Evolutionary conservation across 2,329 filamentous ascomycete species (phyloP), one percentile per base, ranked within the genome.

Genomic region (Nemania bipapillata): DNA sequence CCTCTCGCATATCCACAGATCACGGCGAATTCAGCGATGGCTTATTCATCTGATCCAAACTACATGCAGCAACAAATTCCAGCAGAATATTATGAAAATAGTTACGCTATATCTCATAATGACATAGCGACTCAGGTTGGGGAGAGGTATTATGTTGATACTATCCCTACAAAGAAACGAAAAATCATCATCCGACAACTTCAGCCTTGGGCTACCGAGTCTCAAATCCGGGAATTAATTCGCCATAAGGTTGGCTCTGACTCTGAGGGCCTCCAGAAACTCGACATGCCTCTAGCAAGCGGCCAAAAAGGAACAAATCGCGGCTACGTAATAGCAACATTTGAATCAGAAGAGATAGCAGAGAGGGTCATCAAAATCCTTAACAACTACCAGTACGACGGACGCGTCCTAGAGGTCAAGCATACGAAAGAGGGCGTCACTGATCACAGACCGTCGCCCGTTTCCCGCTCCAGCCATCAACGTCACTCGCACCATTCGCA

Each of bases 141-240:
- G 7, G 53, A 37, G 4, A 60, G 22, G 40, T 11, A 63, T 30
- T 56, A 55, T 49, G 60, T 35, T 17, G 66, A 65, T 22, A 59
- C 72, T 30, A 68, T 77, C n/a, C 60, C 72, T 1, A 75, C 74
- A 2, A 74, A 64, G 63, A 72, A 66, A 49, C 76, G 77, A 37
- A 78, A 78, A 55, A 74, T 79, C 22, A 75, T 77, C 56, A 73
- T 79, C 40, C 77, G 74, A 58, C 74, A 75, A 17, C 72, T 79
- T 61, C 74, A 73, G 30, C 62, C 73, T 9, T 74, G 70, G 73
- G 65, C 61, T 8, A 74, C 56, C 30, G 65, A 69, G 42, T 64
- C 73, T 26, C 75, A 78, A 61, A 68, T 78, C 58, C 71, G 71
- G 66, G 72, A 75, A 4, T 72, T 79, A 22, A 72, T 79, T 62